These are phyloP conservation scores for Umbilicus rupestris DNA, from an alignment of 164 flowering plant genomes.

Conservation along the genomic window DNA sequence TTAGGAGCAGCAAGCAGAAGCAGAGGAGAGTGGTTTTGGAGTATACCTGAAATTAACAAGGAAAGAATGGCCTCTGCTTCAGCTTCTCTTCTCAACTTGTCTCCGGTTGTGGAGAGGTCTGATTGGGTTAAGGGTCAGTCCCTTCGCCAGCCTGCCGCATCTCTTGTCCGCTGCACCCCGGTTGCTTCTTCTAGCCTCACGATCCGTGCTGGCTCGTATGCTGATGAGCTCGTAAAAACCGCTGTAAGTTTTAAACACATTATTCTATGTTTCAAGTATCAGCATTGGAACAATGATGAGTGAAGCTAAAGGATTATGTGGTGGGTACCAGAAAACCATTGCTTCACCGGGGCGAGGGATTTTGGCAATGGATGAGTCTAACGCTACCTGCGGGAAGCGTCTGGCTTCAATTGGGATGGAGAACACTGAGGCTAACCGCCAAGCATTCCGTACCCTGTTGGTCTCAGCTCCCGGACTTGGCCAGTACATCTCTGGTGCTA, in stretches of 20 bases:
- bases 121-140: constrained; percentile 5
- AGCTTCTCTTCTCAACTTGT: background rate
- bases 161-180: background rate
- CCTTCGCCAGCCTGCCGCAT: background rate
- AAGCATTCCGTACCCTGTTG: background rate
- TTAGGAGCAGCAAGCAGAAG: background rate
- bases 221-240: background rate
- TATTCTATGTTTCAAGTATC: no score
- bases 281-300: background rate
- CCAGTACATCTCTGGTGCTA: background rate
- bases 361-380: constrained; percentile 1
- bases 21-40: background rate
- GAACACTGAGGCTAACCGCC: background rate
- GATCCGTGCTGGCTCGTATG: background rate
- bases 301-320: background rate
- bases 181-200: background rate
- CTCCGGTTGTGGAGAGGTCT: constrained; percentile 3
- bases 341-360: constrained; percentile 2
- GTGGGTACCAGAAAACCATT: background rate
- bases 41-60: background rate
- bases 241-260: background rate
- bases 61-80: background rate
- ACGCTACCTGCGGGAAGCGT: constrained; percentile 1
- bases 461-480: background rate
- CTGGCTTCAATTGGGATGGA: background rate